Evolutionary conservation across 1,284 basidiomycete species (phyloP), one percentile per base, ranked within the genome.

Genomic region (Rhodotorula sp.): DNA sequence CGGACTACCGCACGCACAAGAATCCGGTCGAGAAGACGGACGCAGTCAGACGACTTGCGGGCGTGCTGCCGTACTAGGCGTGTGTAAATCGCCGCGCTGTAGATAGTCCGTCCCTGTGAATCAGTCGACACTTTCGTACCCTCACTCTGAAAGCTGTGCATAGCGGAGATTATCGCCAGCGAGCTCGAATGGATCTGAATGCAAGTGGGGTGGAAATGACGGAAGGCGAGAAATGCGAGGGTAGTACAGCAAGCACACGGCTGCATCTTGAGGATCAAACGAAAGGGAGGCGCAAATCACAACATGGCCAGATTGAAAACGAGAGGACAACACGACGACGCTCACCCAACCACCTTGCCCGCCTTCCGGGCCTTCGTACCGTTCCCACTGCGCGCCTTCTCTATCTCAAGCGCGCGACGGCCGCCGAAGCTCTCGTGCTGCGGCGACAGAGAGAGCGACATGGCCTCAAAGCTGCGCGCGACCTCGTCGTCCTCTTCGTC

Each of bases 401-500:
- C 53, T 25, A 44, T 45, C 53, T 55, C 46, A 1, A n/a, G 8
- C 27, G 52, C 61, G 23, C 60, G 61, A 5, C 67, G 50, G 9
- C 70, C 70, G n/a, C 70, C 70, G 27, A 72, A 72, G 49, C 63
- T 66, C 49, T 64, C 70, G 14, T 57, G 25, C 27, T 66, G 59
- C 42, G 70, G 70, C 19, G 60, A 63, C 25, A 72, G 61, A 27
- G 49, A 55, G 16, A 76, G 59, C 8, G 52, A 58, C 74, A 76
- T 76, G 19, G 72, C 74, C 61, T 76, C 74, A 48, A 76, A 76
- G 42, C 56, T 62, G 49, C 68, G 69, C 55, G 63, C 55, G 5
- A 74, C 70, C 25, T 71, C 74, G 49, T 74, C 74, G 52, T 73
- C 73, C 14, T 74, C 72, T 23, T 72, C 74, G n/a, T 68, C 62